Conservation (phyloP, 2,329 filamentous ascomycete species). For the Pseudogymnoascus sp. region DNA sequence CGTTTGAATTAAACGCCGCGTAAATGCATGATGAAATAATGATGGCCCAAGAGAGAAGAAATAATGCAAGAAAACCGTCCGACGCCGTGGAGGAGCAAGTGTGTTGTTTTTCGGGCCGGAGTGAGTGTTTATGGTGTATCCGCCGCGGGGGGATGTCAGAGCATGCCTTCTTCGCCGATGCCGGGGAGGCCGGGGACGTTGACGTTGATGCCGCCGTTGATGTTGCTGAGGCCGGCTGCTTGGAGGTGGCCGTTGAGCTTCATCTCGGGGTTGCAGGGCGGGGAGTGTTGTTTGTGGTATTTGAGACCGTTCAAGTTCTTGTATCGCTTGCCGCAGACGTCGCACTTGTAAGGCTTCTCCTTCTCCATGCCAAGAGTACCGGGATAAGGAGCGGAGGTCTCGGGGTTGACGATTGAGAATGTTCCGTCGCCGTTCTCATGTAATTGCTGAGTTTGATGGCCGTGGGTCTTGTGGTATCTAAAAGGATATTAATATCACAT, state of each 20-base stretch:
- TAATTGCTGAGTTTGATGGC: constrained; percentile 91
- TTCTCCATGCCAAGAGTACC: constrained; percentile 99
- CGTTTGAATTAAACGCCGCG: constrained; percentile 3
- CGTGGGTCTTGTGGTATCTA: constrained; percentile 69
- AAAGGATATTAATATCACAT: constrained; percentile 14
- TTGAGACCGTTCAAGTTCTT: constrained; percentile 98
- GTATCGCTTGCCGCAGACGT: constrained; percentile 94
- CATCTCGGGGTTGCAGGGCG: constrained; percentile 81
- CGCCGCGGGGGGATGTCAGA: constrained; percentile 18
- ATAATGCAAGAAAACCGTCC: not conserved
- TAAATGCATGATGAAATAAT: constrained; percentile 3
- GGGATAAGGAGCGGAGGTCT: constrained; percentile 87
- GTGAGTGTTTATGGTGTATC: not conserved
- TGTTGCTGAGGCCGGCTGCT: constrained; percentile 28
- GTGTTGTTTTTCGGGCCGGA: not conserved
- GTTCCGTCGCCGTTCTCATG: constrained; percentile 96
- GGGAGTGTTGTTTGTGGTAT: constrained; percentile 81
- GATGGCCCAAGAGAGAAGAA: not conserved
- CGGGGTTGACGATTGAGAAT: constrained; percentile 95
- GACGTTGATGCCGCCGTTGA: constrained; percentile 25
- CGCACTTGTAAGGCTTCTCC: constrained; percentile 96
- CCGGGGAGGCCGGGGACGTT: constrained; percentile 40
- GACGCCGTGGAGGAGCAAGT: not conserved
- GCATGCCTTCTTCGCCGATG: constrained; percentile 44
- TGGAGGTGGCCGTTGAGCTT: constrained; percentile 34